These are phyloP conservation scores for Diaporthe batatas DNA, from an alignment of 2,329 filamentous ascomycete genomes.

Conservation along the genomic window DNA sequence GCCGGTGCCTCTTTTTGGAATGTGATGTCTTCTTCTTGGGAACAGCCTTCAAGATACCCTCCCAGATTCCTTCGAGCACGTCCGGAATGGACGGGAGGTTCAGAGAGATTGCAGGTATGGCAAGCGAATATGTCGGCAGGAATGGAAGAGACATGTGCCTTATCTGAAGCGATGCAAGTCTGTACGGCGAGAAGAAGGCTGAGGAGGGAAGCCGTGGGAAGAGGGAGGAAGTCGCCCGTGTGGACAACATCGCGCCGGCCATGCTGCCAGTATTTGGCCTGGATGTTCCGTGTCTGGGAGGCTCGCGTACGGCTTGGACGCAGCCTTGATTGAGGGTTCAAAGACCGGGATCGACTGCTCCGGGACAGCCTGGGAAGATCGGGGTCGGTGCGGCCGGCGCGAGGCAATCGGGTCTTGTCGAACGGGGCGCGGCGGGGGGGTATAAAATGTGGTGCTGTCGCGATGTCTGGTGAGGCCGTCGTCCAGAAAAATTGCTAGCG, in stretches of 20 bases:
- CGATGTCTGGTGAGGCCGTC: slow-evolving; percentile 26
- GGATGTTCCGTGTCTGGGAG: not conserved
- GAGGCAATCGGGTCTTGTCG: not conserved
- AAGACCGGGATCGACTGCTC: too few species aligned
- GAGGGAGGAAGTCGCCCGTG: slow-evolving; percentile 57
- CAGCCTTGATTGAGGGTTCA: not conserved
- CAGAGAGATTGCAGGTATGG: slow-evolving; percentile 72
- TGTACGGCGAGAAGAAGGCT: slow-evolving; percentile 54
- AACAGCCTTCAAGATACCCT: slow-evolving; percentile 89
- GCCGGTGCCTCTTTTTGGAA: slow-evolving; percentile 91
- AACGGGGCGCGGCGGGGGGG: not conserved
- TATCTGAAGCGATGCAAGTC: slow-evolving; percentile 59
- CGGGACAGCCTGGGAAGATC: too few species aligned
- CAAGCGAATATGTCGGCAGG: slow-evolving; percentile 67
- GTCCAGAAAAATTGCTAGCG: slow-evolving; percentile 42
- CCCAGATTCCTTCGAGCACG: slow-evolving; percentile 88
- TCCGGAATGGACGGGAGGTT: slow-evolving; percentile 71
- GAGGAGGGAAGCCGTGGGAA: slow-evolving; percentile 67
- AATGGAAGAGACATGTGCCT: slow-evolving; percentile 61
- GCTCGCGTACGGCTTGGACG: not conserved
- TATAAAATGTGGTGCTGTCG: slow-evolving; percentile 30
- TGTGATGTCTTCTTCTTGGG: slow-evolving; percentile 99
- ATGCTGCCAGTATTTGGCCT: slow-evolving; percentile 52
- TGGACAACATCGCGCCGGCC: slow-evolving; percentile 58
- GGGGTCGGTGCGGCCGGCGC: not conserved